Conservation (phyloP, 768 basidiomycete species). For the Pisolithus albus region DNA sequence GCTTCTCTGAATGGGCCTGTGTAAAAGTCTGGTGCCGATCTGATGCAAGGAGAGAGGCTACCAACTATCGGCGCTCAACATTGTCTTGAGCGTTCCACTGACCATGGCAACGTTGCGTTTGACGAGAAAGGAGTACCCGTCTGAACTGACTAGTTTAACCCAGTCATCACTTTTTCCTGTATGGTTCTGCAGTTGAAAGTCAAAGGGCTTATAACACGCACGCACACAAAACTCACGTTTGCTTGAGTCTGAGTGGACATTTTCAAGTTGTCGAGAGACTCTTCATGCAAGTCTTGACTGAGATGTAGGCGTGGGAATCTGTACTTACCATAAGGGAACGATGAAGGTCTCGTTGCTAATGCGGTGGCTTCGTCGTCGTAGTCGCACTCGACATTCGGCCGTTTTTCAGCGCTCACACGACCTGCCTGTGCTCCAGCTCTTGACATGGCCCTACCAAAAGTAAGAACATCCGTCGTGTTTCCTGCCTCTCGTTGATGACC, state of each 20-base stretch:
- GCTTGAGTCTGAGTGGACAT: constrained; percentile 17
- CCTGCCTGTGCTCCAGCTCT: constrained; percentile 6
- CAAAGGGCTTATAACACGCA: not conserved
- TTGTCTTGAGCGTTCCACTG: constrained; percentile 78
- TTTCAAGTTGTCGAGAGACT: not conserved
- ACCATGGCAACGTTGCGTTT: constrained; percentile 65
- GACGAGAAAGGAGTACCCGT: constrained; percentile 79
- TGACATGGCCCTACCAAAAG: constrained; percentile 34
- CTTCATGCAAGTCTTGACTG: no score
- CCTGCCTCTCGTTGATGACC: not conserved
- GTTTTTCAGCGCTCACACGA: constrained; percentile 2
- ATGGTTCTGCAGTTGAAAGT: not conserved
- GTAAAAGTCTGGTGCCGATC: constrained; percentile 6
- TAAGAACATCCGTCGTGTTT: constrained; percentile 4
- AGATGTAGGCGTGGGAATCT: not conserved
- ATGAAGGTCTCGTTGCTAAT: no score
- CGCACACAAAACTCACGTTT: constrained; percentile 8
- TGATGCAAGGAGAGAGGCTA: constrained; percentile 8
- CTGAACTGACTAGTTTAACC: constrained; percentile 70
- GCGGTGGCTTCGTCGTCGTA: not conserved
- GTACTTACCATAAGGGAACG: not conserved
- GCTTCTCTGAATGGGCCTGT: constrained; percentile 74
- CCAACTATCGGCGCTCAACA: constrained; percentile 68
- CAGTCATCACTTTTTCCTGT: constrained; percentile 41
- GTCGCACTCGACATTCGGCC: not conserved